Evolutionary conservation across 129 eudicot genomes (phyloP).

Genomic region (Saposhnikovia divaricata): DNA sequence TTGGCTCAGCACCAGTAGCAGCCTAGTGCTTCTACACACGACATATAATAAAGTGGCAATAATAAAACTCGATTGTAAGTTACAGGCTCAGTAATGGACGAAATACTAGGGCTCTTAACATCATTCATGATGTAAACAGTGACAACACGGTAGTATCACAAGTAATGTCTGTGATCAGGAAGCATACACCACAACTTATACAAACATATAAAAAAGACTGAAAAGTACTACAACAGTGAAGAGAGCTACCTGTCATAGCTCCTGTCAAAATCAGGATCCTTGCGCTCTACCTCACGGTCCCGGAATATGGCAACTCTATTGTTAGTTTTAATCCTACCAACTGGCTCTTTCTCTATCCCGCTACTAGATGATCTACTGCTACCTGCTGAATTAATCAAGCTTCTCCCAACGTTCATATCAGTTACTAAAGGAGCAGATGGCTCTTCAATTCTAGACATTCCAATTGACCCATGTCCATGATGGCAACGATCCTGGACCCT

Average conservation of each 20-base stretch:
- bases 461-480: slow-evolving; percentile 45
- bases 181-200: neutral
- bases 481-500: slow-evolving; percentile 42
- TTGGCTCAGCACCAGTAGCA: neutral
- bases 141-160: neutral
- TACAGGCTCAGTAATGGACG: neutral
- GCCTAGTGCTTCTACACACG: neutral
- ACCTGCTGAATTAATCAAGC: slow-evolving; percentile 49
- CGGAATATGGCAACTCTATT: slow-evolving; percentile 80
- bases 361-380: slow-evolving; percentile 59
- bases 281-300: slow-evolving; percentile 77
- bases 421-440: slow-evolving; percentile 27
- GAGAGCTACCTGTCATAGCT: slow-evolving; percentile 62
- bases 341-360: slow-evolving; percentile 61
- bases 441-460: slow-evolving; percentile 42
- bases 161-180: neutral
- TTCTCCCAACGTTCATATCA: slow-evolving; percentile 43
- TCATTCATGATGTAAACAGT: neutral
- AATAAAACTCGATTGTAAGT: neutral
- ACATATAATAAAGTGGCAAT: neutral
- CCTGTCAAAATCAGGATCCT: slow-evolving; percentile 88
- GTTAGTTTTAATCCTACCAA: slow-evolving; percentile 48
- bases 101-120: neutral
- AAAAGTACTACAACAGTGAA: neutral
- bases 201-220: neutral